Percentiles rank a stretch among this genome's conserved stretches.
Evolutionary conservation across 1,139 yeast species (phyloP).

Genomic region (Maudiozyma humilis): DNA sequence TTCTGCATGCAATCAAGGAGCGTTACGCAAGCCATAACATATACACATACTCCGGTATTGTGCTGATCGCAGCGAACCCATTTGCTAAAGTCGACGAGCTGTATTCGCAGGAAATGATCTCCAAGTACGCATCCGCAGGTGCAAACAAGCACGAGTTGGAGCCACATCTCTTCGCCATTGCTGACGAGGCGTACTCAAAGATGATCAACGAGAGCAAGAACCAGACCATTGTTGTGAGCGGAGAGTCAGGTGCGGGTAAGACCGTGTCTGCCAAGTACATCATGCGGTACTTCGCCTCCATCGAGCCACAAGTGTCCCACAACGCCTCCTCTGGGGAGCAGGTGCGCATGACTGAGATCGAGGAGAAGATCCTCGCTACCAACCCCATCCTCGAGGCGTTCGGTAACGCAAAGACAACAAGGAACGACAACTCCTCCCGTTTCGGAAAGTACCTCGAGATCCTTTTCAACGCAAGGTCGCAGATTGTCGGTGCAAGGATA

Average conservation of each 20-base stretch:
- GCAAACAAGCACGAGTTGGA: conserved; percentile 75
- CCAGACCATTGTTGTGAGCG: conserved; percentile 94
- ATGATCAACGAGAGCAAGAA: conserved; percentile 79
- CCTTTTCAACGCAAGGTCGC: conserved; percentile 60
- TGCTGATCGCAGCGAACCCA: conserved; percentile 92
- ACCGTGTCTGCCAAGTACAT: conserved; percentile 95
- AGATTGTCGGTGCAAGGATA: conserved; percentile 89
- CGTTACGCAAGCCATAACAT: conserved; percentile 84
- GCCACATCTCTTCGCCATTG: conserved; percentile 95
- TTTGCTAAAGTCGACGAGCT: conserved; percentile 86
- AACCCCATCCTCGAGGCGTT: conserved; percentile 98
- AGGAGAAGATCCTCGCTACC: conserved; percentile 90
- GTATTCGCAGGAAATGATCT: conserved; percentile 85
- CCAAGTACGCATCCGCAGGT: conserved; percentile 71
- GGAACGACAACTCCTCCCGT: conserved; percentile 95
- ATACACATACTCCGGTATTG: conserved; percentile 95
- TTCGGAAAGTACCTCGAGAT: conserved; percentile 95
- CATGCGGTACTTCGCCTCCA: conserved; percentile 95
- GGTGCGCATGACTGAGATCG: conserved; percentile 82
- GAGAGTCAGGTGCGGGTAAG: conserved; percentile 98
- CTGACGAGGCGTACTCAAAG: conserved; percentile 95
- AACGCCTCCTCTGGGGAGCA: conserved; percentile 30
- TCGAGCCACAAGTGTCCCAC: conserved; percentile 42
- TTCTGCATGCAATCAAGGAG: conserved; percentile 83
- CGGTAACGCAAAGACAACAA: conserved; percentile 95